phyloP scores from a whole-genome alignment of 305 asterid species.

The Fraxinus baroniana region DNA sequence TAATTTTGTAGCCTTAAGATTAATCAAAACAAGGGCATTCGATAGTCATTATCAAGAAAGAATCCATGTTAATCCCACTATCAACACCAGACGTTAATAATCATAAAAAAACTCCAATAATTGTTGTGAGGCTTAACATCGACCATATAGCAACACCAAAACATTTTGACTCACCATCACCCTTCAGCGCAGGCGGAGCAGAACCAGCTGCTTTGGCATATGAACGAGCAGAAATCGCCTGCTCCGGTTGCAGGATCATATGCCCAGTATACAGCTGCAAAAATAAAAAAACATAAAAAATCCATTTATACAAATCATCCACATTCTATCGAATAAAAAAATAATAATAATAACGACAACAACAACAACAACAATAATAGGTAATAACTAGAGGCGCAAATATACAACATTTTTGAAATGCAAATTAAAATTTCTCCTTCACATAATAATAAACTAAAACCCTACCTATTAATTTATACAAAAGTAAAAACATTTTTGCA shows the following conservation, averaged over 20 bases:
- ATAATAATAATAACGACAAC: no score
- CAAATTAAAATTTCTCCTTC: neutral
- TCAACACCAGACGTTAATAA: neutral
- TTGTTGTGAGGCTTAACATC: constrained; percentile 6
- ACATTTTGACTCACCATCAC: constrained; percentile 64
- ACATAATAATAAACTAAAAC: neutral
- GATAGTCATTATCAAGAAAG: neutral
- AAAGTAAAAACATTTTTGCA: neutral
- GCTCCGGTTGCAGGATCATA: constrained; percentile 51
- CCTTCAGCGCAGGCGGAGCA: constrained; percentile 61
- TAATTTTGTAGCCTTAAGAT: neutral
- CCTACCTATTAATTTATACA: neutral
- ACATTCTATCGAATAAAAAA: neutral
- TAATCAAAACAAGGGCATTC: neutral
- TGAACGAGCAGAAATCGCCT: constrained; percentile 59
- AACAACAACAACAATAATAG: no score
- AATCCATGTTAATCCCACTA: neutral
- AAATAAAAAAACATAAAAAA: neutral
- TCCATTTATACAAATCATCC: neutral
- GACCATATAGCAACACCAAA: neutral
- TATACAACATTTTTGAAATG: neutral
- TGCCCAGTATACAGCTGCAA: constrained; percentile 52
- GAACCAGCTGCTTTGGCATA: constrained; percentile 69
- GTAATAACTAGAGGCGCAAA: neutral
- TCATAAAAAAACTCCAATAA: neutral